These are phyloP conservation scores for Pseudogymnoascus sp. DNA, from an alignment of 2,329 filamentous ascomycete genomes.

Conservation along the genomic window DNA sequence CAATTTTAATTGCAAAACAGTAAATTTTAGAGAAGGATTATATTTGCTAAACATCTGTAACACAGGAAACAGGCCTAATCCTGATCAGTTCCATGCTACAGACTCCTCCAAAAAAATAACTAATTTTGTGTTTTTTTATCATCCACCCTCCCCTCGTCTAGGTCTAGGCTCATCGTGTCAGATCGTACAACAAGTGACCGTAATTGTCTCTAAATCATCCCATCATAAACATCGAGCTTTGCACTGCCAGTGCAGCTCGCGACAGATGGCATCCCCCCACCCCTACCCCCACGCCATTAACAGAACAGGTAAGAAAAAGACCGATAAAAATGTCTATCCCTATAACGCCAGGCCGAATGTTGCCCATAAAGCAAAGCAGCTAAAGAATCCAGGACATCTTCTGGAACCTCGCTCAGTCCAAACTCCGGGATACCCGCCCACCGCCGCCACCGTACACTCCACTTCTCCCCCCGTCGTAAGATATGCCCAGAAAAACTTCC, in stretches of 20 bases:
- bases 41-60: constrained; percentile 5
- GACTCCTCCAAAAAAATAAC: neutral
- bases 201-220: constrained; percentile 20
- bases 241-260: constrained; percentile 11
- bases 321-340: constrained; percentile 9
- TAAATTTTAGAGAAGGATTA: neutral
- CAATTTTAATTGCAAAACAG: neutral
- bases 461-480: constrained; percentile 16
- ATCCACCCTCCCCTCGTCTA: constrained; percentile 18
- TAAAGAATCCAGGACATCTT: constrained; percentile 19
- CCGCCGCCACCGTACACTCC: constrained; percentile 22
- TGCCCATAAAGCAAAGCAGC: constrained; percentile 22
- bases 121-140: constrained; percentile 15
- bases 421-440: neutral
- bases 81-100: neutral
- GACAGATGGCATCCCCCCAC: constrained; percentile 14
- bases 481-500: constrained; percentile 23
- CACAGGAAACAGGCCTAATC: neutral
- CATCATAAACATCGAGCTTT: constrained; percentile 17
- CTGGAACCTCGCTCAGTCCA: constrained; percentile 7
- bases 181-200: constrained; percentile 24
- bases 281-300: constrained; percentile 13
- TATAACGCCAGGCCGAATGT: constrained; percentile 17
- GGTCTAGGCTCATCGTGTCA: constrained; percentile 23
- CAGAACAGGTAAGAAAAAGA: constrained; percentile 6